Conservation (phyloP, 2,329 filamentous ascomycete species). For the Aspergillus versicolor region DNA sequence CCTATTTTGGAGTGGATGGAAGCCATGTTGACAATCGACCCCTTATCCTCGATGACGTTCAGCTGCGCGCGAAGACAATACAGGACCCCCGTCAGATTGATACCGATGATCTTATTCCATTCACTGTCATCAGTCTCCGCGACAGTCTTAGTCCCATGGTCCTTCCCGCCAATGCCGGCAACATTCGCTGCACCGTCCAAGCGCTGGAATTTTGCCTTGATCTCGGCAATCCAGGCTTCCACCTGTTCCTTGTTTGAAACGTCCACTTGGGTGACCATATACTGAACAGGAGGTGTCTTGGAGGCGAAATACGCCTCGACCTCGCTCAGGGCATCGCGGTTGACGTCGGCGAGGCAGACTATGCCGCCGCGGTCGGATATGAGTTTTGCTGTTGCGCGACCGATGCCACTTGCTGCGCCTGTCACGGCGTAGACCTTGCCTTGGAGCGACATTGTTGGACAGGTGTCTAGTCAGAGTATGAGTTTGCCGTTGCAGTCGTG, state of each 20-base stretch:
- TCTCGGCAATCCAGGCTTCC: neutral
- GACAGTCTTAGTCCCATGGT: neutral
- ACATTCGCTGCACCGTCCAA: neutral
- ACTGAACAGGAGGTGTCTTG: too few species aligned
- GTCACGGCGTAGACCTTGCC: too few species aligned
- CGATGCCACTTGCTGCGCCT: too few species aligned
- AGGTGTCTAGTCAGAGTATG: too few species aligned
- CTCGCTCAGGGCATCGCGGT: too few species aligned
- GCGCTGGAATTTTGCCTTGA: neutral
- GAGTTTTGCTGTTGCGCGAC: too few species aligned
- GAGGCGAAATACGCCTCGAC: too few species aligned
- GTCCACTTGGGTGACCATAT: neutral
- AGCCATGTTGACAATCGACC: slow-evolving; percentile 7
- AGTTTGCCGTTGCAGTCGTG: too few species aligned
- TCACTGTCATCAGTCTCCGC: neutral
- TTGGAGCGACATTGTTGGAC: too few species aligned
- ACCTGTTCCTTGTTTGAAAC: neutral
- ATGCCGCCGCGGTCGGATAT: too few species aligned
- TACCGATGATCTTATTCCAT: neutral
- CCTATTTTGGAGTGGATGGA: neutral
- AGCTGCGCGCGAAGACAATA: slow-evolving; percentile 3
- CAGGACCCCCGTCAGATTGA: slow-evolving; percentile 1
- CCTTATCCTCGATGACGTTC: neutral
- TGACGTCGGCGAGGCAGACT: too few species aligned
- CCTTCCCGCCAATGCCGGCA: neutral